Percentiles rank a stretch among this genome's conserved stretches.
Evolutionary conservation across 2,329 filamentous ascomycete genomes (phyloP).

Genomic region (Domatiomyces catenatus): DNA sequence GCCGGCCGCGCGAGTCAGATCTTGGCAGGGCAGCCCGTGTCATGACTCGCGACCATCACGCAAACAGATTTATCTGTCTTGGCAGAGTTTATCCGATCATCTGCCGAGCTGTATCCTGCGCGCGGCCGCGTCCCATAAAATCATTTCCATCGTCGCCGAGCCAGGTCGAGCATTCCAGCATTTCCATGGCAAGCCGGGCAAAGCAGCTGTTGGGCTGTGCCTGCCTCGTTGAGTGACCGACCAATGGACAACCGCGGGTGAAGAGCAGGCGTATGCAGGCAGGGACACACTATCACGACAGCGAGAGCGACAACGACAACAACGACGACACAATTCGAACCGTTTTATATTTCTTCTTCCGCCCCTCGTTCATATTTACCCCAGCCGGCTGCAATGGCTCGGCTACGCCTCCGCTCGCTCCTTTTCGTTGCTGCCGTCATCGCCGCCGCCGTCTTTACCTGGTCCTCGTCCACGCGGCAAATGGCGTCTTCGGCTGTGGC

Average conservation of each 20-base stretch:
- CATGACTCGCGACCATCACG: background rate
- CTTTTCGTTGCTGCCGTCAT: constrained; percentile 29
- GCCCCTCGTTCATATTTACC: background rate
- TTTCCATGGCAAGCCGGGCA: background rate
- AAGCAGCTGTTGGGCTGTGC: background rate
- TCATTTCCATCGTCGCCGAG: background rate
- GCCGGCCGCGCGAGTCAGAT: background rate
- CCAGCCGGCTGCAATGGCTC: constrained; percentile 8
- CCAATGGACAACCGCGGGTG: background rate
- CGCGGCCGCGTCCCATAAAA: background rate
- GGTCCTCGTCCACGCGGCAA: constrained; percentile 29
- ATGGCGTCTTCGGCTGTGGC: constrained; percentile 17
- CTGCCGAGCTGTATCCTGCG: no score
- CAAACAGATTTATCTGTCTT: no score
- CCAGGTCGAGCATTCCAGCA: background rate
- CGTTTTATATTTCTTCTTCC: background rate
- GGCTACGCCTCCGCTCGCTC: constrained; percentile 19
- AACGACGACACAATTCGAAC: background rate
- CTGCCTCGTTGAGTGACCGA: background rate
- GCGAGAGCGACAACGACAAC: background rate
- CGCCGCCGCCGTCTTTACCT: constrained; percentile 28
- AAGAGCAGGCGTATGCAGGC: background rate
- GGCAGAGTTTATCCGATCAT: no score
- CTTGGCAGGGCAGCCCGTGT: background rate
- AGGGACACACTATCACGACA: background rate